Percentiles rank a stretch among this genome's conserved stretches.
Conservation (phyloP, 129 eudicot genomes). For the Lonicera japonica region DNA sequence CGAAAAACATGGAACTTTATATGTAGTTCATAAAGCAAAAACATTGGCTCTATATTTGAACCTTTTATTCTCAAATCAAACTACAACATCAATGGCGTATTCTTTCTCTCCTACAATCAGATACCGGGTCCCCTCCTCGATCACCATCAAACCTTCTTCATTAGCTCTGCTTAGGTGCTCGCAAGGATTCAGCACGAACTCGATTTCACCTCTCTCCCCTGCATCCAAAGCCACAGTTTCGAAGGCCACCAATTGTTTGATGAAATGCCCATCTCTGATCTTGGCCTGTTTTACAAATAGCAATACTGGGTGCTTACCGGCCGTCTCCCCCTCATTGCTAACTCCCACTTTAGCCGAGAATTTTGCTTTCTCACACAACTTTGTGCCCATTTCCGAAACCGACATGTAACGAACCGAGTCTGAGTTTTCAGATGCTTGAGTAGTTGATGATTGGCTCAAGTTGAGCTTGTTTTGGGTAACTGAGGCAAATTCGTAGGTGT, state of each 20-base stretch:
- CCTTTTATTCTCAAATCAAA: neutral
- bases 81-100: constrained; percentile 20
- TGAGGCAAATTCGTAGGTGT: constrained; percentile 46
- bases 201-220: constrained; percentile 20
- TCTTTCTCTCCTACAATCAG: constrained; percentile 36
- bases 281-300: constrained; percentile 25
- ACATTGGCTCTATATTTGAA: neutral
- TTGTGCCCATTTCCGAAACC: constrained; percentile 28
- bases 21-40: neutral
- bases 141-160: constrained; percentile 39
- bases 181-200: constrained; percentile 37
- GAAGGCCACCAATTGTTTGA: constrained; percentile 45
- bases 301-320: constrained; percentile 51
- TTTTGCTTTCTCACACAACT: constrained; percentile 28
- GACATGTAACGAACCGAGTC: constrained; percentile 13
- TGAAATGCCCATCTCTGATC: constrained; percentile 16
- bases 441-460: constrained; percentile 10
- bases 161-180: constrained; percentile 43
- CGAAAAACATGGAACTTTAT: neutral
- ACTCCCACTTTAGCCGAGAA: constrained; percentile 36
- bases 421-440: constrained; percentile 6
- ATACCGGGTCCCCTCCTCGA: constrained; percentile 28
- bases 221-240: constrained; percentile 31
- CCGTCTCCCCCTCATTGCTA: constrained; percentile 29
- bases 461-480: constrained; percentile 49